phyloP scores from a whole-genome alignment of 441 rosid species.

The Syzygium syzygioides region DNA sequence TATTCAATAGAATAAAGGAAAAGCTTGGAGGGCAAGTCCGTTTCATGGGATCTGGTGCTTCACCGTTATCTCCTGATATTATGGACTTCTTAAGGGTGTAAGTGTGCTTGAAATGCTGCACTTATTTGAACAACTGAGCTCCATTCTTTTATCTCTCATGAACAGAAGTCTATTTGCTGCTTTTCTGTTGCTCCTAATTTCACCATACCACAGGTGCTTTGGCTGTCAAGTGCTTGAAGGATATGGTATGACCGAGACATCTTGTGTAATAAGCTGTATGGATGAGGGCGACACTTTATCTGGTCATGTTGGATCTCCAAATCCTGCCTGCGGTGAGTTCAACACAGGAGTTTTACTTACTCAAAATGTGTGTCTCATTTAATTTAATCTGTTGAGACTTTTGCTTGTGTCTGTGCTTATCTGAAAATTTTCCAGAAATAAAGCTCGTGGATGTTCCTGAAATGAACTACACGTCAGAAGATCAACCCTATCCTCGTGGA shows the following conservation, averaged over 20 bases:
- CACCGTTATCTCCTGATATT: slow-evolving; percentile 96
- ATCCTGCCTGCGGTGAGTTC: slow-evolving; percentile 85
- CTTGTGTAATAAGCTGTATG: slow-evolving; percentile 62
- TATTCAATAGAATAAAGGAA: slow-evolving; percentile 84
- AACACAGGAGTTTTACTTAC: neutral
- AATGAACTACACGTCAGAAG: slow-evolving; percentile 90
- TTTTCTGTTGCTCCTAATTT: neutral
- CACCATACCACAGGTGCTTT: slow-evolving; percentile 61
- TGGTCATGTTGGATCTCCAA: slow-evolving; percentile 98
- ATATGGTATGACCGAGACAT: slow-evolving; percentile 98
- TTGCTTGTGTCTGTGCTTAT: neutral
- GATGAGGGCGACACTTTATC: slow-evolving; percentile 67
- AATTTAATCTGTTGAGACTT: neutral
- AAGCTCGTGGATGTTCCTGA: slow-evolving; percentile 98
- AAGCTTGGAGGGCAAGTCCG: slow-evolving; percentile 96
- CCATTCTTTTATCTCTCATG: neutral
- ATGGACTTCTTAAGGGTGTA: slow-evolving; percentile 88
- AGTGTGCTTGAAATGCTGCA: slow-evolving; percentile 18
- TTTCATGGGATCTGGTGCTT: slow-evolving; percentile 78
- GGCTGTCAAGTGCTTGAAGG: slow-evolving; percentile 78
- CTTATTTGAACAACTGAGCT: neutral
- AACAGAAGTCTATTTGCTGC: neutral
- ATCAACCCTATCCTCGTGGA: slow-evolving; percentile 91
- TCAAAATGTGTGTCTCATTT: neutral
- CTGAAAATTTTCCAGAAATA: slow-evolving; percentile 46